These are phyloP conservation scores for Mycena epipterygia DNA, from an alignment of 768 basidiomycete species.

Conservation along the genomic window DNA sequence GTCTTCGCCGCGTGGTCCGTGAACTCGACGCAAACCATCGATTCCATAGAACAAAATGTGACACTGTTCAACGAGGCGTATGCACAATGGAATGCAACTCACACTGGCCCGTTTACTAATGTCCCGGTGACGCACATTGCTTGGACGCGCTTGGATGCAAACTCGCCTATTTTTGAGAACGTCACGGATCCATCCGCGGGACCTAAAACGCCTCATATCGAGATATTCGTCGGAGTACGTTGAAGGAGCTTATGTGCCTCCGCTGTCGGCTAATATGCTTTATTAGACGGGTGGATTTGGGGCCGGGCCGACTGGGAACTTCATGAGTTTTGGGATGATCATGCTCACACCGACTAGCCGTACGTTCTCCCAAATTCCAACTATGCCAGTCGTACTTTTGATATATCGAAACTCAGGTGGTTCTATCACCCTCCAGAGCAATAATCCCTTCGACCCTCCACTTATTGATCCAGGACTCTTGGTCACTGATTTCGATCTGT, in stretches of 20 bases:
- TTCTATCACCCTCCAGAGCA: conserved; percentile 41
- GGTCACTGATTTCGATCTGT: conserved; percentile 28
- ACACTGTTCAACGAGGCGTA: conserved; percentile 29
- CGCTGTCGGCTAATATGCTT: background rate
- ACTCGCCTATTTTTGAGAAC: conserved; percentile 17
- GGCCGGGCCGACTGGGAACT: background rate
- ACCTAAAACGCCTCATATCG: conserved; percentile 40
- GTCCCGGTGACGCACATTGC: conserved; percentile 30
- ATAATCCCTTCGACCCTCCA: conserved; percentile 42
- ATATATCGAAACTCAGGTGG: conserved; percentile 32
- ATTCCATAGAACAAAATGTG: conserved; percentile 27
- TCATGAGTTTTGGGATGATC: background rate
- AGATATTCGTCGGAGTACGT: conserved; percentile 26
- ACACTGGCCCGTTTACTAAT: conserved; percentile 42
- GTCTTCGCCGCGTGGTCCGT: conserved; percentile 37
- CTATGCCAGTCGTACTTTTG: background rate
- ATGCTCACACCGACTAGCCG: conserved; percentile 17
- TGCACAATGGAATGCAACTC: conserved; percentile 39
- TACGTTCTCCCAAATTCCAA: background rate
- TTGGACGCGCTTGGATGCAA: conserved; percentile 35
- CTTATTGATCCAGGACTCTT: conserved; percentile 42
- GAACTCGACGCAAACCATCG: conserved; percentile 33
- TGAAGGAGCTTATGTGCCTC: background rate
- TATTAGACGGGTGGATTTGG: background rate
- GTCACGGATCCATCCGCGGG: conserved; percentile 42